Evolutionary conservation across 305 asterid genomes (phyloP), one percentile per base, ranked within the genome.

Genomic region (Fraxinus nigra): DNA sequence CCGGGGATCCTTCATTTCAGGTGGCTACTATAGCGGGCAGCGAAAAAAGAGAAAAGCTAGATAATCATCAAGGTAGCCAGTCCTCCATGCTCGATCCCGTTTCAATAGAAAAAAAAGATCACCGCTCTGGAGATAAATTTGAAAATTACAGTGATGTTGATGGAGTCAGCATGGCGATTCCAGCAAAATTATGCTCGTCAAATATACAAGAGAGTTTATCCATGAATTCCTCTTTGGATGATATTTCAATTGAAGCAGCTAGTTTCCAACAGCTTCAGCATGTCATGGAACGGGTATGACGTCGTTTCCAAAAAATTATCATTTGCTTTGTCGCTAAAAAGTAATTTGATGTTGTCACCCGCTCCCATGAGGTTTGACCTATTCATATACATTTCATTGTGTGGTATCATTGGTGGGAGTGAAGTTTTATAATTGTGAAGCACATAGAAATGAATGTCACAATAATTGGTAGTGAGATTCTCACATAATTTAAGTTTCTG

Each of bases 231-330:
- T 91, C 84, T 51, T 67, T 89, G 85, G 85, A 87, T 88, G 94
- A 90, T 82, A 83, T 78, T 83, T 94, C 98, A 77, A 88, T 82
- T 78, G 98, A 93, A 86, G 98, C 95, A 32, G 90, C 89, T 61
- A 87, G 97, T 86, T 93, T 96, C 90, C 91, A 83, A 86, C 98
- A 96, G 90, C 98, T 96, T 89, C 97, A 89, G 87, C 97, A 82
- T 80, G 94, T 91, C 80, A 88, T 86, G 92, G 93, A 90, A 84
- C 93, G 90, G 99, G 98, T 96, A 88, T 72, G 70, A 14, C 63
- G 18, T 80, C 65, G 73, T 43, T 16, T 51, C 30, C 16, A 16
- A 59, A 26, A 48, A 48, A 48, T 51, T 8, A 43, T 18, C 18
- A 35, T 34, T 16, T 78, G 59, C 48, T 79, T 7, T 78, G 26